Conservation (phyloP, 2,329 filamentous ascomycete species). For the Neonectria coccinea region DNA sequence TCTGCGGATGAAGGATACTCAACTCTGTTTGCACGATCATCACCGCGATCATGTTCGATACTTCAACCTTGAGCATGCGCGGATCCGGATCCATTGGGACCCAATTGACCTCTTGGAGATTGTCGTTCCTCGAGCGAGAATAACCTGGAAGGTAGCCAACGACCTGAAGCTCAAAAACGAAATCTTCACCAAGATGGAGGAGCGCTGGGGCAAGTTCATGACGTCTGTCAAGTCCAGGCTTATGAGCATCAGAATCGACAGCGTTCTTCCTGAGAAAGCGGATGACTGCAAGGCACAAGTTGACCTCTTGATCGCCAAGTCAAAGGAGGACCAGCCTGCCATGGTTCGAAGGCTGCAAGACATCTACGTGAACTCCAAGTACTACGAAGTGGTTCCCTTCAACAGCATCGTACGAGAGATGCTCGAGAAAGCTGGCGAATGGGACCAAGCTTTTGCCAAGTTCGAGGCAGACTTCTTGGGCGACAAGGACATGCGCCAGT, state of each 20-base stretch:
- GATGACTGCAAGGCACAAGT: slow-evolving; percentile 86
- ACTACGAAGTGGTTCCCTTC: slow-evolving; percentile 95
- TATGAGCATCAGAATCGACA: slow-evolving; percentile 90
- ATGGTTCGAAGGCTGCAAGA: slow-evolving; percentile 85
- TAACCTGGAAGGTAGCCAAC: slow-evolving; percentile 98
- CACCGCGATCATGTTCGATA: slow-evolving; percentile 93
- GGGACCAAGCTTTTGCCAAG: slow-evolving; percentile 89
- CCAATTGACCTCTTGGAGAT: slow-evolving; percentile 93
- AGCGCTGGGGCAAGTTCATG: slow-evolving; percentile 88
- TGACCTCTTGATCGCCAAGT: slow-evolving; percentile 80
- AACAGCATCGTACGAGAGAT: slow-evolving; percentile 90
- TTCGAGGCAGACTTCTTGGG: slow-evolving; percentile 96
- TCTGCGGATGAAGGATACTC: slow-evolving; percentile 76
- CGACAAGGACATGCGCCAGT: slow-evolving; percentile 93
- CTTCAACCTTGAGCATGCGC: slow-evolving; percentile 88
- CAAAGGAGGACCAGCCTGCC: slow-evolving; percentile 83
- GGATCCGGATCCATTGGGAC: slow-evolving; percentile 91
- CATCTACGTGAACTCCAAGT: slow-evolving; percentile 92
- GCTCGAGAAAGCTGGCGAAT: slow-evolving; percentile 91
- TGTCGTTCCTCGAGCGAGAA: slow-evolving; percentile 86
- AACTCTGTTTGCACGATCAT: slow-evolving; percentile 87
- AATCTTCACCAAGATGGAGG: slow-evolving; percentile 83
- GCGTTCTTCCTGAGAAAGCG: slow-evolving; percentile 86
- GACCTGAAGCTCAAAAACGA: slow-evolving; percentile 94
- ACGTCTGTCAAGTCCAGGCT: slow-evolving; percentile 85